Evolutionary conservation across 345 rosid species (phyloP), one percentile per base, ranked within the genome.

Genomic region (Corchorus olitorius): DNA sequence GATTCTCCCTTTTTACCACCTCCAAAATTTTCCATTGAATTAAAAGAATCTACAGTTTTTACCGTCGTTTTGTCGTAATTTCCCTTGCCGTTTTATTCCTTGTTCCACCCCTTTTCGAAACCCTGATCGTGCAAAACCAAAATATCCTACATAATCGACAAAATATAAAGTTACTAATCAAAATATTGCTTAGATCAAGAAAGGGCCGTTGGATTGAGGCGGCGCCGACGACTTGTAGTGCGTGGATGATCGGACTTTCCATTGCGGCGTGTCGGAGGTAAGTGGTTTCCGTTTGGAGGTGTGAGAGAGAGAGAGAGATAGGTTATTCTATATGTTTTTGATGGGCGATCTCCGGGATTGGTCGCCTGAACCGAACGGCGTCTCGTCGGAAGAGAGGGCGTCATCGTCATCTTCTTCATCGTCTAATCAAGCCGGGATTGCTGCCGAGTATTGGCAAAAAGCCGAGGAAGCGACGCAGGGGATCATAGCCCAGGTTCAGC

Each of bases 311-410:
- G 27, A 27, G 27, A 27, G 27, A 27, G 27, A 27, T 27, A 27
- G 15, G 41, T 48, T 27, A 3, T 2, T 37, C 3, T 64, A 34
- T 16, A 49, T 49, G 59, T 75, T 73, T 86, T 81, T 78, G 78
- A 93, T 92, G 97, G 93, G 94, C 68, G 93, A 90, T 86, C 90
- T 89, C 35, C 89, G 84, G 55, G 92, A 83, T 77, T 90, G 88
- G 86, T 75, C 89, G 78, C 88, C 87, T 27, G 93, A 90, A 62
- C 75, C 59, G 15, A 81, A 77, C 84, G 84, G 84, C 65, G 75
- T 55, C 61, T 80, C 70, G 17, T 45, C 79, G 67, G 89, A 84
- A 68, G 90, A 88, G 78, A 81, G 85, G 74, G 82, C 87, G 49
- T 80, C 84, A 2, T 65, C 85, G 6, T 77, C 86, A 11, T 79